A percentile compares a stretch with the other conserved stretches of the same genome.
Conservation (phyloP, 306 rosid genomes). For the Quercus suber region DNA sequence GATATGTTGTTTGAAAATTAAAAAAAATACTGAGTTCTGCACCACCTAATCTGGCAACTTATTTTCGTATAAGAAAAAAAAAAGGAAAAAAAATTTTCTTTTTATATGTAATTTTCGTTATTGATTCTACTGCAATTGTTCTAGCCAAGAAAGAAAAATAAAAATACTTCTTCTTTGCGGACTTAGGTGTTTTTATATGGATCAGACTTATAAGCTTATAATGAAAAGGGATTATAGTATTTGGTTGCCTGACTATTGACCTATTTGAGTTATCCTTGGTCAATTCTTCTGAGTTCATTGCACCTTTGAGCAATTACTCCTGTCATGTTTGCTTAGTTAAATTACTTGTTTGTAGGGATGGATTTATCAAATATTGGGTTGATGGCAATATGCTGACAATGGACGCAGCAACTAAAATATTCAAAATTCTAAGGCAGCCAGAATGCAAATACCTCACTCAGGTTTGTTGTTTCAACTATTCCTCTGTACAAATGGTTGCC, state of each 20-base stretch:
- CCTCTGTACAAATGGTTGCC: neutral
- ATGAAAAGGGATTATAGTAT: neutral
- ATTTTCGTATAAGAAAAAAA: neutral
- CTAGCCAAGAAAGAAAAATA: neutral
- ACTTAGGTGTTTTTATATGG: neutral
- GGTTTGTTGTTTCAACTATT: conserved; percentile 39
- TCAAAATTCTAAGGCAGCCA: conserved; percentile 54
- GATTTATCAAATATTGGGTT: conserved; percentile 63
- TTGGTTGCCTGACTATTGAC: neutral
- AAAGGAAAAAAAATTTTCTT: neutral
- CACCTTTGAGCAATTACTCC: conserved; percentile 10
- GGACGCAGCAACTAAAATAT: conserved; percentile 64
- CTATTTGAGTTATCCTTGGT: neutral
- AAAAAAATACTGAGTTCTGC: neutral
- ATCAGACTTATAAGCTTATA: neutral
- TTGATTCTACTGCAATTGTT: neutral
- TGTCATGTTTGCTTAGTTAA: conserved; percentile 13
- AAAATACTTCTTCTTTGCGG: neutral
- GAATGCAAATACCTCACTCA: conserved; percentile 52
- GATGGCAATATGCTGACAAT: conserved; percentile 53
- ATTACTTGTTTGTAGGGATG: conserved; percentile 41
- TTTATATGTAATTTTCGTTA: neutral
- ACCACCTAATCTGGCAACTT: neutral
- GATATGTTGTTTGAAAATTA: neutral
- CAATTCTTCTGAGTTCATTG: conserved; percentile 2